Evolutionary conservation across 441 rosid species (phyloP).

Genomic region (Pelargonium fulgidum): DNA sequence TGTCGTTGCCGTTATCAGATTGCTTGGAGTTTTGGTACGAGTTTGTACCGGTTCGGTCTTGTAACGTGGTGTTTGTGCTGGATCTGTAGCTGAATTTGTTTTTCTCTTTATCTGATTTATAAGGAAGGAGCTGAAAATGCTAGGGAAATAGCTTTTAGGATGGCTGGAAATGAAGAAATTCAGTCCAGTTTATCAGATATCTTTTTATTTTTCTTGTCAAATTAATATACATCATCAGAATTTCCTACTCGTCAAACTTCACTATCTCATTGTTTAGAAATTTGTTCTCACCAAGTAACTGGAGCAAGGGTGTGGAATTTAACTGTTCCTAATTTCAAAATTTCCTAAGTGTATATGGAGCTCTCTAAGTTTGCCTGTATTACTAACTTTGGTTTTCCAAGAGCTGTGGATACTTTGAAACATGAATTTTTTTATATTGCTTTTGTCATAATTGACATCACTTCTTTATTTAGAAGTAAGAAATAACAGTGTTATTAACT

Average conservation of each 20-base stretch:
- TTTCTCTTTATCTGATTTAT: background rate
- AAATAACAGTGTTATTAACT: background rate
- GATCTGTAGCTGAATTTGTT: background rate
- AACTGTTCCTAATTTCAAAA: background rate
- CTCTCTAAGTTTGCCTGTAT: slow-evolving; percentile 3
- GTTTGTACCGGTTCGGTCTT: too few species aligned
- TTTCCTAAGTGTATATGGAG: background rate
- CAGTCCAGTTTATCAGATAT: background rate
- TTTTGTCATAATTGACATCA: background rate
- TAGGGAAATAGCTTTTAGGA: background rate
- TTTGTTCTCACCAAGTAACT: background rate
- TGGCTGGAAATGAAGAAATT: background rate
- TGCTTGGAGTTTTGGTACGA: too few species aligned
- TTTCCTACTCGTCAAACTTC: background rate
- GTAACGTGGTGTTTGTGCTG: background rate
- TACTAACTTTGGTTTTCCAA: background rate
- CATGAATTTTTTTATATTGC: background rate
- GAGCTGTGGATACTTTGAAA: background rate
- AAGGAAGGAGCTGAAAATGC: background rate
- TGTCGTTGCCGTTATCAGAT: background rate
- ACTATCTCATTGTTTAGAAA: background rate
- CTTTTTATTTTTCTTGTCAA: background rate
- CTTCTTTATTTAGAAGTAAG: background rate
- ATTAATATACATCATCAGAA: background rate
- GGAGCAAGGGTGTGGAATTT: background rate